Percentiles rank a stretch among this genome's conserved stretches.
Conservation (phyloP, 208 protist species). For the Trypanosoma theileri region DNA sequence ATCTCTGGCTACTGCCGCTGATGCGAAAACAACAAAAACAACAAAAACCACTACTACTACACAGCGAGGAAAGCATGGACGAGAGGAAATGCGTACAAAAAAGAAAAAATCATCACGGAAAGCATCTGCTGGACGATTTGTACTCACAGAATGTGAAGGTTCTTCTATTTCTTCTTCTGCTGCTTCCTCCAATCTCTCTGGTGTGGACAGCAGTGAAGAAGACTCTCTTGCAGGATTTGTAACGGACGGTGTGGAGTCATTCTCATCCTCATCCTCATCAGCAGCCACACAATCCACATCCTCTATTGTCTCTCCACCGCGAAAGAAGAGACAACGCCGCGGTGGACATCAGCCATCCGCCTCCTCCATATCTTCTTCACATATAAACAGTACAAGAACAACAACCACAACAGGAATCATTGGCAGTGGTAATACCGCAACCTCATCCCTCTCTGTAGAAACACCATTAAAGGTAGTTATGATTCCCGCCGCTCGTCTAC, state of each 20-base stretch:
- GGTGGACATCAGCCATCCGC: neutral
- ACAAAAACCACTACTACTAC: neutral
- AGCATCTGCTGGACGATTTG: conserved; percentile 1
- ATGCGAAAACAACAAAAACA: neutral
- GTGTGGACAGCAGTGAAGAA: neutral
- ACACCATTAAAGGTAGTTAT: conserved; percentile 21
- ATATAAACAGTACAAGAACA: neutral
- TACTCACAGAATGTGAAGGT: conserved; percentile 20
- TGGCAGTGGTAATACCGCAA: neutral
- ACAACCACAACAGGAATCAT: neutral
- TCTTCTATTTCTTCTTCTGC: conserved; percentile 10
- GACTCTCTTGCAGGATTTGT: conserved; percentile 4
- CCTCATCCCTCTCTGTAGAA: neutral
- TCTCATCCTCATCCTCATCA: neutral
- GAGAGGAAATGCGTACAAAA: too few species aligned
- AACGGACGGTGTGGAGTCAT: neutral
- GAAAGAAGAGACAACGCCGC: conserved; percentile 9
- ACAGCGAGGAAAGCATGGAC: too few species aligned
- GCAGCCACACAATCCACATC: neutral
- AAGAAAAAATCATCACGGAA: neutral
- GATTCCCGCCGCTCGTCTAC: conserved; percentile 48
- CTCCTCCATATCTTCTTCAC: neutral
- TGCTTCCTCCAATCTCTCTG: neutral
- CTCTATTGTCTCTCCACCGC: neutral
- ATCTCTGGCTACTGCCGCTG: neutral